phyloP scores from a whole-genome alignment of 2,329 filamentous ascomycete species.

The Fusarium chlamydosporum region DNA sequence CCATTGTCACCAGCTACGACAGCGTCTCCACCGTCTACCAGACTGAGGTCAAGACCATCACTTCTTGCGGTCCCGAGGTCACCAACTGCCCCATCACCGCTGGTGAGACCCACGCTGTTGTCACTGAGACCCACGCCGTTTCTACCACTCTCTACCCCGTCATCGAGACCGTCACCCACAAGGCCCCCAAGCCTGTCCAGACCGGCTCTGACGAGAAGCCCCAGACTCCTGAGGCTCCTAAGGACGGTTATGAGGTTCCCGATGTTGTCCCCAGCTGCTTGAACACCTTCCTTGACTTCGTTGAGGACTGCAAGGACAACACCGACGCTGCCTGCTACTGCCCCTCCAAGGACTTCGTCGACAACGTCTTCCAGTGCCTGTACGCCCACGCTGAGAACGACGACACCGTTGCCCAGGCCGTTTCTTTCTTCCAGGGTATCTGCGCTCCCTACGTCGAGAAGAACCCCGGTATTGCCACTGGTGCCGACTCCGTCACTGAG shows the following conservation, averaged over 20 bases:
- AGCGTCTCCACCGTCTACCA: slow-evolving; percentile 34
- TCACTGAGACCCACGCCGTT: slow-evolving; percentile 47
- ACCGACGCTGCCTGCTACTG: slow-evolving; percentile 89
- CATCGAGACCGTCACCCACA: slow-evolving; percentile 44
- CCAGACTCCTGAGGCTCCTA: slow-evolving; percentile 55
- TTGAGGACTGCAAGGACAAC: slow-evolving; percentile 82
- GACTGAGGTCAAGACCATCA: slow-evolving; percentile 42
- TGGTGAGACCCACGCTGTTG: slow-evolving; percentile 39
- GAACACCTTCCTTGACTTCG: slow-evolving; percentile 86
- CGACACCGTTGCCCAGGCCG: slow-evolving; percentile 76
- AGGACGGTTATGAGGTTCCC: slow-evolving; percentile 60
- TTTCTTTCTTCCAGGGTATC: slow-evolving; percentile 91
- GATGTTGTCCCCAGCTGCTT: slow-evolving; percentile 86
- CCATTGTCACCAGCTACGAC: slow-evolving; percentile 40
- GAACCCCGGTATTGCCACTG: slow-evolving; percentile 90
- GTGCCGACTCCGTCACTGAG: slow-evolving; percentile 74
- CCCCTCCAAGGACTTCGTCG: slow-evolving; percentile 80
- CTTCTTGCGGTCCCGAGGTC: slow-evolving; percentile 53
- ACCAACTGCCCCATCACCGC: slow-evolving; percentile 63
- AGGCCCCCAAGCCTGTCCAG: slow-evolving; percentile 38
- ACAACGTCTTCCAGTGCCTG: slow-evolving; percentile 85
- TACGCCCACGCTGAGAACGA: slow-evolving; percentile 79
- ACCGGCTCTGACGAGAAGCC: slow-evolving; percentile 44
- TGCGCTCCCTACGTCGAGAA: slow-evolving; percentile 80
- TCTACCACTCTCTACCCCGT: slow-evolving; percentile 48